A percentile compares a stretch with the other conserved stretches of the same genome.
phyloP scores from a whole-genome alignment of 2,329 filamentous ascomycete genomes.

The Aspergillus sp. region DNA sequence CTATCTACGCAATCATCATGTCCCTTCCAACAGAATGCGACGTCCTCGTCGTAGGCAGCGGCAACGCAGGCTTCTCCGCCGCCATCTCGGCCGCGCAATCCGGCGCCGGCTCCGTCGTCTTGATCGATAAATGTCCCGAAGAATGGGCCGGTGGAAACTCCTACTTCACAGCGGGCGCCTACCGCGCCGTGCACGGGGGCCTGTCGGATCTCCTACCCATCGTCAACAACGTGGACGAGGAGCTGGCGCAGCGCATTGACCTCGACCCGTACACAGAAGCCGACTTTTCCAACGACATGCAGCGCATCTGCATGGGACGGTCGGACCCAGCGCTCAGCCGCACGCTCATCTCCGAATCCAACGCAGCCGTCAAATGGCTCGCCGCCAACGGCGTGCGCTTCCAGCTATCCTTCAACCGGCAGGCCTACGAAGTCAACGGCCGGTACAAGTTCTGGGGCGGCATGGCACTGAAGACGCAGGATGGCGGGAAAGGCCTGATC shows the following conservation, averaged over 20 bases:
- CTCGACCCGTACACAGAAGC: conserved; percentile 54
- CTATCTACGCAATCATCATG: conserved; percentile 1
- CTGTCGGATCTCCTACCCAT: conserved; percentile 58
- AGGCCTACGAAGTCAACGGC: conserved; percentile 63
- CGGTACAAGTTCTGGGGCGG: conserved; percentile 66
- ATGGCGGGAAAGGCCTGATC: conserved; percentile 60
- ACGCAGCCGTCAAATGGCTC: conserved; percentile 55
- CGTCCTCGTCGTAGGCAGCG: conserved; percentile 57
- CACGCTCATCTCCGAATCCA: conserved; percentile 52
- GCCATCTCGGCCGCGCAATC: conserved; percentile 55
- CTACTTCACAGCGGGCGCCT: conserved; percentile 65
- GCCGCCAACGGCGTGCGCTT: conserved; percentile 54
- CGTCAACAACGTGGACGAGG: conserved; percentile 56
- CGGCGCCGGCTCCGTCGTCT: conserved; percentile 38
- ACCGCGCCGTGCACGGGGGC: conserved; percentile 56
- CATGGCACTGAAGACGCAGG: conserved; percentile 56
- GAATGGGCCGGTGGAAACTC: conserved; percentile 62
- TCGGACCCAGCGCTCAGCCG: conserved; percentile 50
- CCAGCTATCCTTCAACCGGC: conserved; percentile 62
- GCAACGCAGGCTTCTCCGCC: conserved; percentile 63
- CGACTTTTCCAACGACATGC: conserved; percentile 57
- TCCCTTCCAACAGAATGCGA: conserved; percentile 20
- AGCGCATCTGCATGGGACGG: conserved; percentile 54
- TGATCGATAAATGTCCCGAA: conserved; percentile 60
- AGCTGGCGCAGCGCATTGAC: conserved; percentile 53